Evolutionary conservation across 176 grass and related monocot genomes (phyloP).

Genomic region (Zoysia pacifica): DNA sequence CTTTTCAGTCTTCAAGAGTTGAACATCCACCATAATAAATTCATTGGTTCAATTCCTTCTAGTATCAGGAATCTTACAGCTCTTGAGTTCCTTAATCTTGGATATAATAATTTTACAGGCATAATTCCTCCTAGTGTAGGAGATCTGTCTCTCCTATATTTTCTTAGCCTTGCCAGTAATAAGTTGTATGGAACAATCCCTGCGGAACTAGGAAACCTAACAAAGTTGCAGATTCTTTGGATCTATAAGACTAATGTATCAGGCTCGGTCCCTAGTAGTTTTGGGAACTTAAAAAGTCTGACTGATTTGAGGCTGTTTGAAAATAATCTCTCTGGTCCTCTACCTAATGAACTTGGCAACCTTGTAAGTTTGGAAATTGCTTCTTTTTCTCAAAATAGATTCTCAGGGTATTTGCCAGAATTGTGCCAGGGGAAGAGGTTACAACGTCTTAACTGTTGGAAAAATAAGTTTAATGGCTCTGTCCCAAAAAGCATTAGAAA

Average conservation of each 20-base stretch:
- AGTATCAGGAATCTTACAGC: not conserved
- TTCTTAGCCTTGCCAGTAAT: not conserved
- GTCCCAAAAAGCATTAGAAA: not conserved
- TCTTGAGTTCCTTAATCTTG: not conserved
- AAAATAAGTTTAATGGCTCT: not conserved
- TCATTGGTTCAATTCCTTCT: not conserved
- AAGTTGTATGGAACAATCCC: not conserved
- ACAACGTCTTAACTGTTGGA: not conserved
- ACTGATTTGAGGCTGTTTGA: not conserved
- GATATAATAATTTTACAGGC: slow-evolving; percentile 18
- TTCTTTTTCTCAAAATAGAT: not conserved
- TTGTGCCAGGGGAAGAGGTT: not conserved
- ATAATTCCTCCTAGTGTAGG: not conserved
- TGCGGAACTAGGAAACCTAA: not conserved
- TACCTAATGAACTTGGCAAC: not conserved
- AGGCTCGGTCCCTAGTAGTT: not conserved
- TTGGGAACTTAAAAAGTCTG: not conserved
- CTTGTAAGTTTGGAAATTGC: not conserved
- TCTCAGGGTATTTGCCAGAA: not conserved
- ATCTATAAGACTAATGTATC: not conserved
- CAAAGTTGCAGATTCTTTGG: not conserved
- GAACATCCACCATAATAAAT: not conserved
- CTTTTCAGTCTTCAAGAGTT: not conserved
- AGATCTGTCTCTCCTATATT: not conserved
- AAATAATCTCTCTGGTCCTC: not conserved